phyloP scores from a whole-genome alignment of 176 grass and related monocot species.

The Cenchrus fungigraminus region DNA sequence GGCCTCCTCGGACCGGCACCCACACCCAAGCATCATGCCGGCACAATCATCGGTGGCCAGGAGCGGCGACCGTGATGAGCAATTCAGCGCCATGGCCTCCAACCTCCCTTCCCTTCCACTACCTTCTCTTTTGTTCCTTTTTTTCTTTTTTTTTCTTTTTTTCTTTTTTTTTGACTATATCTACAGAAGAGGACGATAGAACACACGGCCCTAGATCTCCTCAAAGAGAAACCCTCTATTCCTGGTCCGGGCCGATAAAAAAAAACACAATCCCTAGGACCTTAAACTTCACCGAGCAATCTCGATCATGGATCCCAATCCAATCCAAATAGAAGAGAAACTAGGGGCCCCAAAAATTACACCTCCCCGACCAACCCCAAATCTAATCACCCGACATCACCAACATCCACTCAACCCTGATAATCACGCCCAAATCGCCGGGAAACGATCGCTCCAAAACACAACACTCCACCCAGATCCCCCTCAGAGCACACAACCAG shows the following conservation, averaged over 20 bases:
- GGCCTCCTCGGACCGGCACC: constrained; percentile 50
- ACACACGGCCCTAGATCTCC: constrained; percentile 57
- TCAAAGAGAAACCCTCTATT: constrained; percentile 80
- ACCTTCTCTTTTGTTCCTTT: not conserved
- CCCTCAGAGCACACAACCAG: not conserved
- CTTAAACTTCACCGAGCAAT: constrained; percentile 92
- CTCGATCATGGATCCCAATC: constrained; percentile 59
- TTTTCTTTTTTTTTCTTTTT: not conserved
- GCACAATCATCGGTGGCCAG: constrained; percentile 46
- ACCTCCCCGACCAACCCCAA: constrained; percentile 3
- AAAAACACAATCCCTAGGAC: constrained; percentile 73
- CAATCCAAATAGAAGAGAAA: constrained; percentile 43
- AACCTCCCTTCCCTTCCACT: constrained; percentile 7
- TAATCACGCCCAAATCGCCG: constrained; percentile 34
- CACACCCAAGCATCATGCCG: constrained; percentile 48
- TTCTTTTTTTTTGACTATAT: constrained; percentile 7
- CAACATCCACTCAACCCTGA: not conserved
- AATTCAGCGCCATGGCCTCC: constrained; percentile 60
- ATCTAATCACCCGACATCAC: constrained; percentile 31
- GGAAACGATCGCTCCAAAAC: not conserved
- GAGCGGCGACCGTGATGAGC: constrained; percentile 53
- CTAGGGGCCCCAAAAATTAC: not conserved
- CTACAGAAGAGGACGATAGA: constrained; percentile 26
- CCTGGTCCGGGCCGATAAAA: constrained; percentile 65
- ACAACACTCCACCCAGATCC: constrained; percentile 20